Base-by-base conservation (phyloP, 768 basidiomycete species). In the Podaxis sp. region DNA sequence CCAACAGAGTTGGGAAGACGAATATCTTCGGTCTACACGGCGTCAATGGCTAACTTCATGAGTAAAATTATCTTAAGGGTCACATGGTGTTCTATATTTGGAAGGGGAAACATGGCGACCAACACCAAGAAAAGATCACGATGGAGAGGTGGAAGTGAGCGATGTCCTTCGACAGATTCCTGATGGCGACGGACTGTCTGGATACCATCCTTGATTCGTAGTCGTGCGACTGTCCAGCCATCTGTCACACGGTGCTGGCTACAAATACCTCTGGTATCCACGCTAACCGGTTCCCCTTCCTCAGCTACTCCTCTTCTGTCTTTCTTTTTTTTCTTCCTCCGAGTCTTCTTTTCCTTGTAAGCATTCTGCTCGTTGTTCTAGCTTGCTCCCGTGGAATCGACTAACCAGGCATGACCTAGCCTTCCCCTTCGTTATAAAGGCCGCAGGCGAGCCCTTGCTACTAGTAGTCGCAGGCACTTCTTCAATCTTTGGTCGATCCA, bases 361-460 rank as follows among this genome's bases (percentile, higher is more conserved):
- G 49, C 8, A 2, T 24, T 26, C 12, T 51, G 8, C 42, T 17
- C 15, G 33, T 19, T 44, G n/a, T 44, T 22, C 24, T 22, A 5
- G 8, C 26, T 26, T 22, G 49, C 11, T 12, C 49, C 24, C 3
- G 49, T 8, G 22, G 22, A 22, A 9, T 17, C 26, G 40, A 28
- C 67, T 69, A 72, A 72, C 69, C 66, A 51, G 0, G 26, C 19
- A 24, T 22, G 19, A 24, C 12, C 42, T 63, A 69, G 68, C 58
- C 68, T 67, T 64, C 36, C 40, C 54, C 46, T 57, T 52, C 55
- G 13, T 63, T 51, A 39, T 57, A 68, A 33, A 67, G 73, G 71
- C 72, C 74, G 73, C 73, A 72, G 73, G 70, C 72, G 72, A 69
- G 74, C 73, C 73, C 70, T 73, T 68, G 53, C 63, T 71, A 53